Evolutionary conservation across 306 rosid genomes (phyloP), one percentile per base, ranked within the genome.

Genomic region (Glycyrrhiza uralensis): DNA sequence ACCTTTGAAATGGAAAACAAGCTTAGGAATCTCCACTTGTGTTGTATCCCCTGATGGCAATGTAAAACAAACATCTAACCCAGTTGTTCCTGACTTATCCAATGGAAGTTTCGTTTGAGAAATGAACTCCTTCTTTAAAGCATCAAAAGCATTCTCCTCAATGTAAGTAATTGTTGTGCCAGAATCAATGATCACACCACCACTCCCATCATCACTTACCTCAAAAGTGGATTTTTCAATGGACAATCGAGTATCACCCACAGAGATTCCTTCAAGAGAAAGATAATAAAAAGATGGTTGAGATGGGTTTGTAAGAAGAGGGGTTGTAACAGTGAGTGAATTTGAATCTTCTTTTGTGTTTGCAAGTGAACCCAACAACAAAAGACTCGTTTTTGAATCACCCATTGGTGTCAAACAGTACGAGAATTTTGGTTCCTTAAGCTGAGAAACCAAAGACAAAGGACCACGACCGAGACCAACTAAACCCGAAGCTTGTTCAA

Each of bases 391-490:
- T 59, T 86, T 74, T 0, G 84, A 15, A 23, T 88, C 89, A 24
- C 83, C 96, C 8, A 84, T 65, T 69, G 93, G 66, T 1, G 93
- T 86, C 30, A 93, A 66, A 47, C 98, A 93, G 19, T 93, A 93
- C 0, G 98, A 89, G 75, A 93, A 93, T 20, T 50, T 89, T 0
- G 85, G 89, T 30, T 89, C 92, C 1, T 87, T 71, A 0, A 93
- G 77, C 52, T 93, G 98, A 1, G 97, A 90, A 77, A 93, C 90
- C 75, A 93, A 75, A 0, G 98, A 93, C 45, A 93, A 69, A 1
- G 94, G 81, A 13, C 98, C 98, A 1, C 98, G 89, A 0, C 98
- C 98, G 0, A 93, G 86, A 3, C 97, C 97, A 0, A 93, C 96
- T 1, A 93, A 54, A 0, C 98, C 98, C 0, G 87, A 85, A 0